Base-by-base conservation (phyloP, 2,329 filamentous ascomycete species). In the Botrytis cinerea region DNA sequence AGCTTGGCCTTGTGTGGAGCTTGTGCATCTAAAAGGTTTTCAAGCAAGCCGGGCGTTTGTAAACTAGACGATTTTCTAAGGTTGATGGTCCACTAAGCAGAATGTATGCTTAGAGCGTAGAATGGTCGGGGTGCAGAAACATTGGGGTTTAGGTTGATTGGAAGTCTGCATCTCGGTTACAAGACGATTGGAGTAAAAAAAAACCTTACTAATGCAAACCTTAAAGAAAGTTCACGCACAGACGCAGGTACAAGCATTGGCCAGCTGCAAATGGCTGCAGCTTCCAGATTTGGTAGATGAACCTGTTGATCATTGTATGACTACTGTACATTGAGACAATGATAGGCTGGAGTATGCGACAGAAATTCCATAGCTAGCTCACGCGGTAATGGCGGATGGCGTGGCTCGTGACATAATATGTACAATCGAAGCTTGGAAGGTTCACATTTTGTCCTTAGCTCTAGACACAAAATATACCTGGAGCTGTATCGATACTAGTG, bases 161-260 rank as follows among this genome's bases (percentile, higher is more conserved):
- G 51, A 57, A 28, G n/a, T 6, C n/a, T 57, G n/a, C 14, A 57
- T 57, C 51, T 57, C n/a, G 51, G n/a, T 57, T 32, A 57, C n/a
- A 18, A 6, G n/a, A 18, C n/a, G n/a, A 57, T 57, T 28, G 51
- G 51, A 51, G 51, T 28, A 9, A 6, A 32, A 32, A 32, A 28
- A 57, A 57, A 57, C 14, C 51, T 57, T 57, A 57, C 51, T 57
- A 57, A 57, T 57, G 14, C 51, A 57, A 57, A 57, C 51, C n/a
- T 57, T 57, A 32, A 54, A 57, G n/a, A 28, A 18, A 57, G 51
- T 57, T 57, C 51, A 28, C n/a, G 51, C 51, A 57, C 51, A 57
- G 51, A 57, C 51, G n/a, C 51, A 57, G 51, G 51, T 28, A 57
- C 51, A 57, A 57, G 51, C 51, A 57, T 57, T 57, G 51, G n/a